Conservation (phyloP, 805 yeast genomes). For the Candida railenensis region DNA sequence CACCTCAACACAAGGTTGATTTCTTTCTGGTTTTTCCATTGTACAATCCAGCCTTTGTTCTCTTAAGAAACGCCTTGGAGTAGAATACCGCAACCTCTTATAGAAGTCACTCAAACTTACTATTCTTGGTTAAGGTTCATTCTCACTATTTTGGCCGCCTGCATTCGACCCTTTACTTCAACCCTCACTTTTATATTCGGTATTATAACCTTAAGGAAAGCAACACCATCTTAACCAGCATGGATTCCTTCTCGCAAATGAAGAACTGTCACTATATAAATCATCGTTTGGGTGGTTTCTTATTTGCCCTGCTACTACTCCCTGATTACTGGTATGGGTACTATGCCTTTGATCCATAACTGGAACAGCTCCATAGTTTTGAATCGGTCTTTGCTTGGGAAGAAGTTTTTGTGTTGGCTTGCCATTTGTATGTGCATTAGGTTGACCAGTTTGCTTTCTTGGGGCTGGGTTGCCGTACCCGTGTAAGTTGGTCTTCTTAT, state of each 20-base stretch:
- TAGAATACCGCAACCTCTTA: no score
- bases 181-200: neutral
- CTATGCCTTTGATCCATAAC: conserved; percentile 7
- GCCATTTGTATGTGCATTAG: conserved; percentile 22
- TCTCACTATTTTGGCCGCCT: no score
- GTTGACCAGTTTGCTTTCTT: conserved; percentile 19
- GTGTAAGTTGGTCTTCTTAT: conserved; percentile 90
- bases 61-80: no score
- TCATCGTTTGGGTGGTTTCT: conserved; percentile 12
- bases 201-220: neutral
- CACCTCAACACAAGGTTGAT: no score
- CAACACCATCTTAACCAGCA: conserved; percentile 4
- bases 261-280: conserved; percentile 21
- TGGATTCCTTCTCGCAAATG: conserved; percentile 7
- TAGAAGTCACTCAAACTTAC: no score
- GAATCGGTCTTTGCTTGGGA: conserved; percentile 1
- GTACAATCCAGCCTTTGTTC: no score
- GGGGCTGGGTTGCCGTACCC: conserved; percentile 97
- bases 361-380: conserved; percentile 6
- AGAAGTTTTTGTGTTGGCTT: conserved; percentile 7
- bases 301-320: neutral
- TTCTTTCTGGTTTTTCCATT: no score
- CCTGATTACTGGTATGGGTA: conserved; percentile 30
- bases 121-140: no score
- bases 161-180: no score